A percentile compares a stretch with the other conserved stretches of the same genome.
Evolutionary conservation across 805 yeast species (phyloP).

Genomic region (Clavispora fructus): DNA sequence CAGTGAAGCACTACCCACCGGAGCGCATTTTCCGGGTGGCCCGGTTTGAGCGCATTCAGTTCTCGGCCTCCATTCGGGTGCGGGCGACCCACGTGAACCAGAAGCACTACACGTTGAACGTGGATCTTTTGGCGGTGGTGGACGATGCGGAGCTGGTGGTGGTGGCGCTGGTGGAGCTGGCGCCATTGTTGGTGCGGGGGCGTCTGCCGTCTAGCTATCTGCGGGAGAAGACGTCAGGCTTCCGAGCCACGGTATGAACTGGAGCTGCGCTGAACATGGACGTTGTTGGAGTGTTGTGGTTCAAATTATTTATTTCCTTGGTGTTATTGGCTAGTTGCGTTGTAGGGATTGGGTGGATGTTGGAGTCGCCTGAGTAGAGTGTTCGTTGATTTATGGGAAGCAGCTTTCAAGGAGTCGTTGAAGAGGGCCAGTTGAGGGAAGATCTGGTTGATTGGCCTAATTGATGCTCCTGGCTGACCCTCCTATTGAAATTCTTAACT

Average conservation of each 20-base stretch:
- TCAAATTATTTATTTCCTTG: no score
- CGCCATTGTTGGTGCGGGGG: slow-evolving; percentile 57
- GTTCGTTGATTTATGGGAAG: no score
- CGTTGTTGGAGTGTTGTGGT: no score
- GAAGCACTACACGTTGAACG: slow-evolving; percentile 47
- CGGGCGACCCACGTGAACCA: slow-evolving; percentile 33
- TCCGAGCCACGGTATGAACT: neutral
- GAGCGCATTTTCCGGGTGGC: slow-evolving; percentile 40
- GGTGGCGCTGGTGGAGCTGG: slow-evolving; percentile 48
- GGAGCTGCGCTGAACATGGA: no score
- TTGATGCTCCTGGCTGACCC: no score
- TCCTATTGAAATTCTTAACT: no score
- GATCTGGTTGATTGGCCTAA: no score
- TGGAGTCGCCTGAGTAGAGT: no score
- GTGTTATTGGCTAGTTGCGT: no score
- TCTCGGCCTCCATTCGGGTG: slow-evolving; percentile 44
- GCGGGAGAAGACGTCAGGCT: slow-evolving; percentile 8
- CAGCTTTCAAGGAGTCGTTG: no score
- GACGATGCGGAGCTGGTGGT: slow-evolving; percentile 30
- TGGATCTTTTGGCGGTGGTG: slow-evolving; percentile 44
- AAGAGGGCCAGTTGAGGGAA: no score
- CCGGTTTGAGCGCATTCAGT: slow-evolving; percentile 64
- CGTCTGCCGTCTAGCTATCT: slow-evolving; percentile 59
- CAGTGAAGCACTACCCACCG: slow-evolving; percentile 1
- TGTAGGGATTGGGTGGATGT: no score